Evolutionary conservation across 495 filamentous ascomycete species (phyloP), one percentile per base, ranked within the genome.

Genomic region (Penicillium salamii): DNA sequence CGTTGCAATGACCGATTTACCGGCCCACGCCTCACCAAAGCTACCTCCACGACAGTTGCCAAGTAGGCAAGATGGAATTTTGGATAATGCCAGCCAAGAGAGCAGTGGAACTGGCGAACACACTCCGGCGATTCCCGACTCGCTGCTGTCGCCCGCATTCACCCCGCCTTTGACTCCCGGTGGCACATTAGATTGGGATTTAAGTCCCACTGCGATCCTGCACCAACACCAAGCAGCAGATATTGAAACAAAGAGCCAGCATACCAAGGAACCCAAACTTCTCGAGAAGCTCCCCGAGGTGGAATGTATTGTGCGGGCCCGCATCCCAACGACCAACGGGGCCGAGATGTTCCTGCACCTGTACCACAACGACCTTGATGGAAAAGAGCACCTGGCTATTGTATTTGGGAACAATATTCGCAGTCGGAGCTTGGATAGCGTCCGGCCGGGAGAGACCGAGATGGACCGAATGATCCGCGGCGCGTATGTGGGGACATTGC

Each of bases 281-380:
- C 79, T 92, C 20, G 70, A 83, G 32, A 76, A 74, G 6, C 74
- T 95, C 3, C 89, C 89, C 7, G 62, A 84, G 14, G 89, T 95
- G 20, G 80, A 87, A 61, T 95, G 89, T 66, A 78, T 90, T 42
- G 89, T 92, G 23, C 83, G 89, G 38, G 89, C 89, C 13, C 81
- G 89, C 19, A 95, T 95, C 40, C 89, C 89, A 1, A 95, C 89
- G 28, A 91, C 89, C 11, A 86, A 79, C 8, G 93, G 91, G 3
- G 86, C 90, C 8, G 91, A 97, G 69, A 97, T 98, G 89, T 98
- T 95, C 62, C 75, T 98, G 31, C 93, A 98, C 65, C 77, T 98
- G 3, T 98, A 97, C 69, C 85, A 84, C 41, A 98, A 97, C 67
- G 86, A 86, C 57, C 77, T 90, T 15, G 93, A 98, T 64, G 87